A percentile compares a stretch with the other conserved stretches of the same genome.
phyloP scores from a whole-genome alignment of 1,139 yeast species.

The Zhuliangozyma parablackwelliae region DNA sequence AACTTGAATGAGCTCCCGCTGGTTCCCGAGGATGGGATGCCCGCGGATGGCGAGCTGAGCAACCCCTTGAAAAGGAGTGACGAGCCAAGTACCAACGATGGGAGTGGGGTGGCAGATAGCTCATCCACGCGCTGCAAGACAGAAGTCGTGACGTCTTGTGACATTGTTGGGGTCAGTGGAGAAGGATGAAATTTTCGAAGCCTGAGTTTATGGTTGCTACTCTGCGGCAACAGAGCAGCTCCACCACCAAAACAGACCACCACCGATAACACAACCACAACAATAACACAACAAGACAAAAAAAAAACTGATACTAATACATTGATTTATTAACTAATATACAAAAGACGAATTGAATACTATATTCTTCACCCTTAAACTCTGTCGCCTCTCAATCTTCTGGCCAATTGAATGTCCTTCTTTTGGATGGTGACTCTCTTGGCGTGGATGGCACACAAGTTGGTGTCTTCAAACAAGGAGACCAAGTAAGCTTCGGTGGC shows the following conservation, averaged over 20 bases:
- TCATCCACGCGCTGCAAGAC: no score
- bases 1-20: slow-evolving; percentile 6
- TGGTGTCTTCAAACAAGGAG: slow-evolving; percentile 91
- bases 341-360: no score
- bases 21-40: slow-evolving; percentile 1
- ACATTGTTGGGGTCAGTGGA: no score
- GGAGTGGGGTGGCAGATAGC: slow-evolving; percentile 11
- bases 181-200: no score
- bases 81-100: slow-evolving; percentile 11
- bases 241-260: no score
- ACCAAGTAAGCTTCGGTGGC: slow-evolving; percentile 96
- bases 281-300: no score
- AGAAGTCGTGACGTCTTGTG: no score
- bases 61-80: slow-evolving; percentile 9
- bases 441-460: slow-evolving; percentile 98
- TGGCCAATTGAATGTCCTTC: slow-evolving; percentile 98
- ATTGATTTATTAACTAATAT: no score
- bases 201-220: no score
- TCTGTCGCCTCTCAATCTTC: slow-evolving; percentile 99
- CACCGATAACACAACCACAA: no score
- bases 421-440: slow-evolving; percentile 99
- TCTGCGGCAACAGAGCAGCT: no score
- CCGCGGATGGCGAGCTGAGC: neutral
- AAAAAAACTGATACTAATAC: no score
- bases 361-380: slow-evolving; percentile 32